Base-by-base conservation (phyloP, 192 early-diverging fungal species). In the Funneliformis mosseae region DNA sequence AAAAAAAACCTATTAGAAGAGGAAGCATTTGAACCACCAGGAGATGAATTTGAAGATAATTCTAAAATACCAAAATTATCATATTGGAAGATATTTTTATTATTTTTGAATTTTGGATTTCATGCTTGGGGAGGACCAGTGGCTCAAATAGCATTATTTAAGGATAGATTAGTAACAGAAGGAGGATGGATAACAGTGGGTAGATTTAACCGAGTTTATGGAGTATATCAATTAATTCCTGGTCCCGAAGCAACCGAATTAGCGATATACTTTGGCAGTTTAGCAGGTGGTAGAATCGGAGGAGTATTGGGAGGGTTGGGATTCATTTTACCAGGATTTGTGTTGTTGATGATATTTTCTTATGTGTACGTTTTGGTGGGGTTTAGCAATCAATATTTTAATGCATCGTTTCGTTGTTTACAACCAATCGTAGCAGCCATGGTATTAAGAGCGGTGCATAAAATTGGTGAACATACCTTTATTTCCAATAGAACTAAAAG, bases 161-260 rank as follows among this genome's bases (percentile, higher is more conserved):
- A 90, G 70, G 88, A 90, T 7, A 69, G 46, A 46, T 79, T 90
- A 9, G 89, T 90, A 1, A 60, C 73, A 21, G 62, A 89, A 74
- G 50, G 78, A 23, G 71, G 82, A 50, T 90, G 89, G 89, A 90
- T 90, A 59, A 85, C 88, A 12, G 25, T 80, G 10, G 69, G 60
- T 0, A 76, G 81, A 1, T 91, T 90, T 66, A 90, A 90, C 68
- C 23, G 85, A 33, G 87, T 90, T 8, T 90, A 85, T 62, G 88
- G 87, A 4, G 89, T 90, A 23, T 90, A 90, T 46, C 89, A 90
- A 46, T 83, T 90, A 66, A 74, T 90, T 71, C 89, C 89, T 5
- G 89, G 89, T 14, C 89, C 89, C 27, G 89, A 90, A 66, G 89
- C 89, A 3, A 87, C 89, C 1, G 89, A 90, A 76, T 82, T 90